phyloP scores from a whole-genome alignment of 2,329 filamentous ascomycete species.

The Cladophialophora psammophila region DNA sequence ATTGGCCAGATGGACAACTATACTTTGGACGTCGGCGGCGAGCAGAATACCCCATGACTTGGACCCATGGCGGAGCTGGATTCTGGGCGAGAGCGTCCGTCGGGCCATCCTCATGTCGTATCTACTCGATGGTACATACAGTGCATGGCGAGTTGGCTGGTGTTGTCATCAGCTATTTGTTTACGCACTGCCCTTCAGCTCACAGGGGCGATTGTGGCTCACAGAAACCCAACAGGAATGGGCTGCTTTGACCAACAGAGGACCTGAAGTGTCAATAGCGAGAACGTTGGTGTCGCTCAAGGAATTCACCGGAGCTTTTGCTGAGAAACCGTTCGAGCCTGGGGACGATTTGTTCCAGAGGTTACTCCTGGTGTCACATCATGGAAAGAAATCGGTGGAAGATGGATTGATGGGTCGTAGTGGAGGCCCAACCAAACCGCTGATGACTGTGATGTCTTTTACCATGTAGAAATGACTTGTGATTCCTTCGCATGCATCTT shows the following conservation, averaged over 20 bases:
- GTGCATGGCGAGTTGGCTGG: constrained; percentile 6
- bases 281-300: constrained; percentile 5
- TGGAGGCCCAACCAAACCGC: neutral
- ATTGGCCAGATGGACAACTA: neutral
- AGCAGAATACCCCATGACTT: constrained; percentile 1
- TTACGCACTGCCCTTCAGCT: constrained; percentile 20
- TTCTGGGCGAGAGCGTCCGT: constrained; percentile 17
- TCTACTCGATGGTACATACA: constrained; percentile 16
- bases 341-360: constrained; percentile 12
- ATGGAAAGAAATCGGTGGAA: constrained; percentile 11
- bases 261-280: neutral
- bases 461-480: too few species aligned
- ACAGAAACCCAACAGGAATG: constrained; percentile 13
- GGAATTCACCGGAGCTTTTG: constrained; percentile 14
- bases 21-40: neutral
- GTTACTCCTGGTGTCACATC: constrained; percentile 13
- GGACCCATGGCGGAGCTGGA: constrained; percentile 17
- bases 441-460: constrained; percentile 6
- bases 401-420: neutral
- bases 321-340: constrained; percentile 10
- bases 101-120: constrained; percentile 16
- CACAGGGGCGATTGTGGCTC: constrained; percentile 7
- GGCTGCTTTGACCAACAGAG: neutral
- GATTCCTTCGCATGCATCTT: too few species aligned
- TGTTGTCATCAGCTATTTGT: constrained; percentile 20